phyloP scores from a whole-genome alignment of 768 basidiomycete genomes.

The Hebeloma cylindrosporum region DNA sequence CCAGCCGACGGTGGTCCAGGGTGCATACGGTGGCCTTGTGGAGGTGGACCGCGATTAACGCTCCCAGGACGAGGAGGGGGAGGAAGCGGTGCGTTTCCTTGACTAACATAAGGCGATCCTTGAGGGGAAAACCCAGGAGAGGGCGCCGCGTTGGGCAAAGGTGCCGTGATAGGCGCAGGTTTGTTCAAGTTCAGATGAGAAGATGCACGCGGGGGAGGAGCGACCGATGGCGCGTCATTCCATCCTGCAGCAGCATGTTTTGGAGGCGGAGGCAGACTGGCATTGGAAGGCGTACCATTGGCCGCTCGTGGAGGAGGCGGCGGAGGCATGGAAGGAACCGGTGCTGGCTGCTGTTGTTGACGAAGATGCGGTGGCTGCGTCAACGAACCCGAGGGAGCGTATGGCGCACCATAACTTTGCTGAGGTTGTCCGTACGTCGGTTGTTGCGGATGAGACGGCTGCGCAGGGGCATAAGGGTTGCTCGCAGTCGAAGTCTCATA shows the following conservation, averaged over 20 bases:
- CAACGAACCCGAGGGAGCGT: slow-evolving; percentile 36
- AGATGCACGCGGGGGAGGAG: slow-evolving; percentile 50
- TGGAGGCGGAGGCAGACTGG: slow-evolving; percentile 43
- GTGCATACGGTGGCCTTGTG: slow-evolving; percentile 35
- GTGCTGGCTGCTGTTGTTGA: slow-evolving; percentile 34
- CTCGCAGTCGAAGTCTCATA: slow-evolving; percentile 10
- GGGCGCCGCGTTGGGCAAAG: slow-evolving; percentile 73
- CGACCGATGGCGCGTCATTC: slow-evolving; percentile 81
- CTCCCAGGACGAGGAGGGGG: slow-evolving; percentile 68
- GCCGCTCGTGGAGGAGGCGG: slow-evolving; percentile 47
- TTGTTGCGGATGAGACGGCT: slow-evolving; percentile 12
- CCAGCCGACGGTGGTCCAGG: slow-evolving; percentile 26
- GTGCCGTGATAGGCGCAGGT: slow-evolving; percentile 76
- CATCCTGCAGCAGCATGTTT: slow-evolving; percentile 80
- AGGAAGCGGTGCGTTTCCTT: slow-evolving; percentile 49
- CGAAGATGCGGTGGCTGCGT: slow-evolving; percentile 44
- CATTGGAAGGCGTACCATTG: slow-evolving; percentile 27
- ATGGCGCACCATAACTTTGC: slow-evolving; percentile 23
- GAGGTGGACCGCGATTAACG: slow-evolving; percentile 45
- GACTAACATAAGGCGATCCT: slow-evolving; percentile 45
- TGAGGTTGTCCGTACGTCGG: slow-evolving; percentile 12
- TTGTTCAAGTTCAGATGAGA: slow-evolving; percentile 49
- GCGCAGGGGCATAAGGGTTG: slow-evolving; percentile 21
- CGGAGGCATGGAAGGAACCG: slow-evolving; percentile 26
- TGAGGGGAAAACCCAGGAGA: slow-evolving; percentile 47